Percentiles rank a stretch among this genome's conserved stretches.
phyloP scores from a whole-genome alignment of 169 alveolate genomes.

The Eimeria falciformis region DNA sequence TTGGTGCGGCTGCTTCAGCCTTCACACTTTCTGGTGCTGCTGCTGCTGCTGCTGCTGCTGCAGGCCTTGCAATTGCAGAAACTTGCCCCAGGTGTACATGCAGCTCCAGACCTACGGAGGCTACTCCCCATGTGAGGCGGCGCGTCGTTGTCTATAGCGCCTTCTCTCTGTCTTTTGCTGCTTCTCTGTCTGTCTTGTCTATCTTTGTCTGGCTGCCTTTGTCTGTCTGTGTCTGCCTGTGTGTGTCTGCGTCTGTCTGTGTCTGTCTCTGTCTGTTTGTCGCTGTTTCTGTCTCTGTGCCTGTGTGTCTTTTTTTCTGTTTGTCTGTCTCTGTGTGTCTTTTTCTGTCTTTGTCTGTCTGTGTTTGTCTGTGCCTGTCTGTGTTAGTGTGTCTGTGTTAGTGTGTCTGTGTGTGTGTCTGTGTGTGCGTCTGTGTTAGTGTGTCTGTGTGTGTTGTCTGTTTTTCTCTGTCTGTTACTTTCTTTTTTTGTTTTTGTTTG shows the following conservation, averaged over 20 bases:
- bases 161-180: not conserved
- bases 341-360: no score
- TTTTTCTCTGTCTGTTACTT: no score
- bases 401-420: no score
- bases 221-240: not conserved
- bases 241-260: not conserved
- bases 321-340: not conserved
- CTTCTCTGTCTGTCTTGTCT: not conserved
- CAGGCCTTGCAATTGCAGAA: not conserved
- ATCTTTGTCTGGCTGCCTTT: not conserved
- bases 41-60: constrained; percentile 1
- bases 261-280: not conserved
- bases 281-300: not conserved
- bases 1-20: not conserved
- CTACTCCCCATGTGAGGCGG: not conserved
- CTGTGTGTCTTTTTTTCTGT: not conserved
- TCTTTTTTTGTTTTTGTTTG: no score
- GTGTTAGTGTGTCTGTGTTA: no score
- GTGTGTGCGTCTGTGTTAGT: no score
- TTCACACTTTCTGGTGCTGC: not conserved
- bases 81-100: not conserved
- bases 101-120: not conserved
- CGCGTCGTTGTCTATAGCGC: no score
- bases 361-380: no score
- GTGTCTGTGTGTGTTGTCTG: no score